Evolutionary conservation across 257 asterid genomes (phyloP), one percentile per base, ranked within the genome.

Genomic region (Salvia miltiorrhiza): DNA sequence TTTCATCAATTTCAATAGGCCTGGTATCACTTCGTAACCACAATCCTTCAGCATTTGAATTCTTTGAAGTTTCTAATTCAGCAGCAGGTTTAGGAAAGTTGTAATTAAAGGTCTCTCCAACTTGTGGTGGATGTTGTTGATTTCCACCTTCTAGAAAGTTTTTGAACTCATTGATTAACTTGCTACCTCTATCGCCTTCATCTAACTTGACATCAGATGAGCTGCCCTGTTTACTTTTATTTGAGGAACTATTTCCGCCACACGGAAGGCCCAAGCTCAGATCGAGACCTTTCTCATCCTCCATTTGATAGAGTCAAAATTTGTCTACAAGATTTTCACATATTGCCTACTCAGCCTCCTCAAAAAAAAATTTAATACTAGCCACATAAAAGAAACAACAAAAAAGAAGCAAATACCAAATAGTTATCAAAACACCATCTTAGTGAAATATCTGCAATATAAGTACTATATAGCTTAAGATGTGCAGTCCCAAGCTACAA

Each of bases 71-170:
- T 75, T 88, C 96, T 28, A 45, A 64, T 53, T 85, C 88, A 41
- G 61, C 84, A 62, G 82, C 57, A 63, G 78, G 50, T 66, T 78
- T 84, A 32, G 81, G 50, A 48, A 77, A 86, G 84, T 69, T 81
- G 58, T 63, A 76, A 53, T 78, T 82, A 64, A 83, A 76, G 78
- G 72, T 80, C 74, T 86, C 90, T 47, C 77, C 92, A n/a, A 81
- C 69, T 69, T 81, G 89, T 13, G 70, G 45, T 1, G 85, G 76
- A 69, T 84, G 87, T 45, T 82, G 88, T 69, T 77, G 86, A 78
- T 75, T 86, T 55, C 96, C 90, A 39, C 97, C 97, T 81, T 94
- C 96, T 54, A 94, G 86, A 77, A 91, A 94, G 75, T 81, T 90
- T 73, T 94, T 94, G 85, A 94, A 89, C 84, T 91, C 96, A 28